Base-by-base conservation (phyloP, 2,329 filamentous ascomycete species). In the Pyrenochaeta sp. region DNA sequence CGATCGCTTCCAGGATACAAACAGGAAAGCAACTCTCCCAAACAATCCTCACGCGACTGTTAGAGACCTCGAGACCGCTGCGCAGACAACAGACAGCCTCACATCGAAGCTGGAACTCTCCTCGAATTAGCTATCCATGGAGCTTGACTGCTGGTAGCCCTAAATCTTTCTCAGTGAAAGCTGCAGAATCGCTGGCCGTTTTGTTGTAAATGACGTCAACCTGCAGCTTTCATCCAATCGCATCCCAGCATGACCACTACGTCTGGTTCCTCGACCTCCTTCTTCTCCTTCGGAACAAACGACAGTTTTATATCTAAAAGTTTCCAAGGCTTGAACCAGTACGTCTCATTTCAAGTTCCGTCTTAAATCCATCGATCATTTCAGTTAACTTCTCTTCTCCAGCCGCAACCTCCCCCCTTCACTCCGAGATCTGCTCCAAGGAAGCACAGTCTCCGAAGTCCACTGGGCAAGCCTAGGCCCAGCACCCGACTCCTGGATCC, bases 281-380 rank as follows among this genome's bases (percentile, higher is more conserved):
- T 70, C 51, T 67, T 71, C 44, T 65, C 65, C 4, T 70, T 71
- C 45, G 68, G 66, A 4, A 53, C 53, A 5, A 50, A 65, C 9
- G 66, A 69, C 28, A 61, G 64, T 36, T 70, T 64, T 35, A 58
- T 71, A 1, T 65, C 61, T 2, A 67, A 61, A 26, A 65, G 58
- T 21, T 61, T 56, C 35, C 56, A 60, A 15, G 67, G 67, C 3
- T 27, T 70, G 6, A 55, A 52, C 39, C 63, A 67, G 67, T 71
- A 58, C 17, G 63, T 55, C 15, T 8, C 6, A n/a, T 21, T 7
- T 15, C 7, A 8, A 5, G 6, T 9, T 15, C 8, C 8, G 17
- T 4, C 7, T 14, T 15, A 15, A 6, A 7, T 20, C n/a, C n/a
- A n/a, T n/a, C n/a, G n/a, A n/a, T n/a, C n/a, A n/a, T n/a, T n/a